These are phyloP conservation scores for Euphrasia confusa DNA, from an alignment of 257 asterid species.

Conservation along the genomic window DNA sequence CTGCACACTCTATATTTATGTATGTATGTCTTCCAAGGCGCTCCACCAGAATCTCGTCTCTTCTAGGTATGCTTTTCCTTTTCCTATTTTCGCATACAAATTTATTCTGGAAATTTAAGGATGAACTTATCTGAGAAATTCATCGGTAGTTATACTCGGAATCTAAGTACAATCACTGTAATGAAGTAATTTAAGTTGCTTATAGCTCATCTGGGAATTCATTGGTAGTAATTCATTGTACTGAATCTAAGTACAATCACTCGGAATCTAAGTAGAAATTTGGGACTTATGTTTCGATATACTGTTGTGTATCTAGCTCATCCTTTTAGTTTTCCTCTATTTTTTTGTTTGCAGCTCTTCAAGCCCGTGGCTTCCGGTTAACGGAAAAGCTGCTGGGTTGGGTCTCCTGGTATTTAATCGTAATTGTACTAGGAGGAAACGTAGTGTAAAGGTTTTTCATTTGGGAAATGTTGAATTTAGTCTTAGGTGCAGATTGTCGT, in stretches of 20 bases:
- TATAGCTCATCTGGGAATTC: too few relatives aligned
- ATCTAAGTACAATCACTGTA: too few relatives aligned
- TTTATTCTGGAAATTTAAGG: too few relatives aligned
- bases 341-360: constrained; percentile 53
- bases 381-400: constrained; percentile 37
- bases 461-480: constrained; percentile 33
- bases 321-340: constrained; percentile 25
- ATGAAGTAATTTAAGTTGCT: background rate
- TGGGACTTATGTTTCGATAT: background rate
- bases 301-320: constrained; percentile 24
- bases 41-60: too few relatives aligned
- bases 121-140: too few relatives aligned
- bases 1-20: too few relatives aligned
- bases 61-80: too few relatives aligned
- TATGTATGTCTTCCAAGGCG: too few relatives aligned
- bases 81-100: too few relatives aligned
- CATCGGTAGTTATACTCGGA: too few relatives aligned
- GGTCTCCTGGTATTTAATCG: constrained; percentile 35
- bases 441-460: constrained; percentile 37
- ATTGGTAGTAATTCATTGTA: too few relatives aligned
- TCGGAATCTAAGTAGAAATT: background rate
- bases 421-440: constrained; percentile 46
- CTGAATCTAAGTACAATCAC: too few relatives aligned
- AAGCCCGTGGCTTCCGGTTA: constrained; percentile 44
- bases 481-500: constrained; percentile 33